Evolutionary conservation across 192 early-diverging fungal species (phyloP), one percentile per base, ranked within the genome.

Genomic region (Rhizophagus sp.): DNA sequence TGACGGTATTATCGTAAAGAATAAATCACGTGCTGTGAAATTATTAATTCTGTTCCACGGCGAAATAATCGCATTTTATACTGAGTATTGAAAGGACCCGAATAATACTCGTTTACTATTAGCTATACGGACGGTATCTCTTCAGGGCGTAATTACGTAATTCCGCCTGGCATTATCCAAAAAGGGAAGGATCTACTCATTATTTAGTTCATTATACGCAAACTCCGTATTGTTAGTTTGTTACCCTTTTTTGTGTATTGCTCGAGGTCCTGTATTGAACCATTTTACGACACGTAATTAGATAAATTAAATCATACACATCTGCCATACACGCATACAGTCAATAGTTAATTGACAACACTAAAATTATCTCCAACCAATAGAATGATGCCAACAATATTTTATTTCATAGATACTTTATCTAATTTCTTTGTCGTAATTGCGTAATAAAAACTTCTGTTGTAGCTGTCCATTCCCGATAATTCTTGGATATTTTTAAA

Each of bases 1-100:
- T 39, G 36, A 78, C n/a, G n/a, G n/a, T n/a, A 19, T 73, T 47
- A 34, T 25, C n/a, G n/a, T n/a, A n/a, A n/a, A n/a, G n/a, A n/a
- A n/a, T n/a, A n/a, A n/a, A n/a, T n/a, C n/a, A n/a, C n/a, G n/a
- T 19, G 1, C 50, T 90, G 97, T 74, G 98, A 99, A 85, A 82
- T 99, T 33, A 84, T 88, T 66, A 88, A 91, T 83, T 88, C 90
- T 33, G 88, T 91, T 30, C 88, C 91, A 36, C 89, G 94, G 90
- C 50, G 92, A 93, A 82, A 85, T 93, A 80, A 77, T 93, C 69
- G 39, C 3, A 17, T 52, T 52, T 52, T 52, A 52, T 17, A 52
- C 17, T 0, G 13, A 52, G 12, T 47, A 47, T 47, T 30, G n/a
- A n/a, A 30, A 30, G 30, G 30, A 30, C 30, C 30, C 1, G 30